Conservation (phyloP, 441 rosid species). For the Adansonia rubrostipa region DNA sequence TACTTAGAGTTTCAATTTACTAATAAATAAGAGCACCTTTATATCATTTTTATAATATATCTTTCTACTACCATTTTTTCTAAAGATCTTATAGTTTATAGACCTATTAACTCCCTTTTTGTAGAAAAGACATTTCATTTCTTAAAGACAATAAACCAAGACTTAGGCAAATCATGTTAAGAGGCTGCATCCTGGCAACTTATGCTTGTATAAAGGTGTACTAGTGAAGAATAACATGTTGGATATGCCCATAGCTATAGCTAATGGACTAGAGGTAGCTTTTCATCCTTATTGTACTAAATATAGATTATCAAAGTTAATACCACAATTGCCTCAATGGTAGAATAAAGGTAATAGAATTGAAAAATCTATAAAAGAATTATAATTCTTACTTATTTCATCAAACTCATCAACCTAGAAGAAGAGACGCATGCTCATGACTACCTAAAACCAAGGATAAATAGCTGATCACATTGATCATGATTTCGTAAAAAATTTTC, state of each 20-base stretch:
- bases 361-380: constrained; percentile 85
- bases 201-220: constrained; percentile 83
- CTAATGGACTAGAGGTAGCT: constrained; percentile 76
- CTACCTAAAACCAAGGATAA: constrained; percentile 66
- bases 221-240: constrained; percentile 76
- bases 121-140: constrained; percentile 63
- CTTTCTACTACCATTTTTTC: constrained; percentile 67
- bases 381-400: constrained; percentile 70
- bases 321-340: constrained; percentile 78
- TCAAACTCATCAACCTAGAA: constrained; percentile 90
- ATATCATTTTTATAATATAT: constrained; percentile 61
- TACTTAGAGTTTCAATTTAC: constrained; percentile 73
- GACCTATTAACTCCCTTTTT: constrained; percentile 35
- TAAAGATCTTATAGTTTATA: constrained; percentile 24
- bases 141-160: constrained; percentile 63
- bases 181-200: constrained; percentile 95
- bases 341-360: constrained; percentile 84
- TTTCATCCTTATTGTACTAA: constrained; percentile 78
- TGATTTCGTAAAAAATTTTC: constrained; percentile 64
- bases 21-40: constrained; percentile 33
- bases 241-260: constrained; percentile 83
- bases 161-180: constrained; percentile 86
- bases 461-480: constrained; percentile 50
- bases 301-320: constrained; percentile 85
- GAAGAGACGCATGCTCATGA: constrained; percentile 83